Evolutionary conservation across 129 eudicot species (phyloP).

Genomic region (Ambrosia artemisiifolia): DNA sequence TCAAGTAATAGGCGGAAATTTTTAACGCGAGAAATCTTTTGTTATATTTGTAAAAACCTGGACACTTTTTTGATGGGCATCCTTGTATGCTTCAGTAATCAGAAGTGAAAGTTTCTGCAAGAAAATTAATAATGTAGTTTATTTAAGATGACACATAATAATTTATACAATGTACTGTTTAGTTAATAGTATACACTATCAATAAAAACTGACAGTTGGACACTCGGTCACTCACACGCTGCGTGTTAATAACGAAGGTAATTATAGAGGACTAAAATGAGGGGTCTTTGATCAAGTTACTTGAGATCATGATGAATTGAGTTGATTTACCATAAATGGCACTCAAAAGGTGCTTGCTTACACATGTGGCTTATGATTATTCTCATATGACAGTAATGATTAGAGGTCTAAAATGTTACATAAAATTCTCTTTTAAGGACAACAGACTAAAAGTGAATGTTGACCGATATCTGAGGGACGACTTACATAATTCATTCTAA

Average conservation of each 20-base stretch:
- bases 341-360: not conserved
- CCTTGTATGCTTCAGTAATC: conserved; percentile 83
- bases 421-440: not conserved
- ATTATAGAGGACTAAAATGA: not conserved
- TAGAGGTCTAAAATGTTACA: not conserved
- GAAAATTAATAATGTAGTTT: not conserved
- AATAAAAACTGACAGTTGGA: too few relatives aligned
- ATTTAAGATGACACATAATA: not conserved
- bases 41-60: conserved; percentile 33
- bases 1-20: not conserved
- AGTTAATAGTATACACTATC: too few relatives aligned
- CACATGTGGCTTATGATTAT: not conserved
- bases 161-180: not conserved
- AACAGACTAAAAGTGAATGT: not conserved
- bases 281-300: not conserved
- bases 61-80: conserved; percentile 88
- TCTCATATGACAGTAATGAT: not conserved
- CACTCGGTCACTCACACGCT: not conserved
- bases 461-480: not conserved
- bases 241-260: not conserved
- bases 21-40: not conserved
- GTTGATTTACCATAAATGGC: not conserved
- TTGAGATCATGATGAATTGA: not conserved
- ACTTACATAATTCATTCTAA: too few relatives aligned
- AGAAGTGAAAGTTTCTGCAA: conserved; percentile 75